Conservation (phyloP, 345 rosid genomes). For the Heritiera fomes region DNA sequence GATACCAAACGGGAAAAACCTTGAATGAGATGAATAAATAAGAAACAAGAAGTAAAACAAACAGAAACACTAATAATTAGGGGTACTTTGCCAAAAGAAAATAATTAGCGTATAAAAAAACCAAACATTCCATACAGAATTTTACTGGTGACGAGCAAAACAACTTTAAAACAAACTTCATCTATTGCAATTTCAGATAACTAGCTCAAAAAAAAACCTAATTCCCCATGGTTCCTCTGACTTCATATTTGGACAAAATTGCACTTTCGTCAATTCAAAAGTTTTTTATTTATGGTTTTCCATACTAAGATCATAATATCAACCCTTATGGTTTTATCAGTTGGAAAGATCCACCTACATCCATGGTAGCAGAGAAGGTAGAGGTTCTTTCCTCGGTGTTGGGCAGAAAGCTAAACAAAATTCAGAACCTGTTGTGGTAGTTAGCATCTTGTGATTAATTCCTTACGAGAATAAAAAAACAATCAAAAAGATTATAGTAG, state of each 20-base stretch:
- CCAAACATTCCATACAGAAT: neutral
- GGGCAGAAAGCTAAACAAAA: neutral
- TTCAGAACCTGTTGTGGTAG: neutral
- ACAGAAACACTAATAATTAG: neutral
- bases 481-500: neutral
- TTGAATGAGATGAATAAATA: neutral
- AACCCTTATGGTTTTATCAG: neutral
- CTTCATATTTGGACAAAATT: neutral
- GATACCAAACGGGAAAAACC: constrained; percentile 17
- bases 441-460: constrained; percentile 2
- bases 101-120: neutral
- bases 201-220: neutral
- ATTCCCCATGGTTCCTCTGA: neutral
- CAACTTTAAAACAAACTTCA: neutral
- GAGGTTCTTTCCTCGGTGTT: neutral
- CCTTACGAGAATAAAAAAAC: neutral
- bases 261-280: neutral
- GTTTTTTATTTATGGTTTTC: neutral
- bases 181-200: neutral
- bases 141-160: neutral
- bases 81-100: neutral
- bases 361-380: neutral
- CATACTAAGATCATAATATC: neutral
- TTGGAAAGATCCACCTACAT: neutral
- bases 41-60: neutral